phyloP scores from a whole-genome alignment of 2,329 filamentous ascomycete species.

The Pseudogymnoascus sp. region DNA sequence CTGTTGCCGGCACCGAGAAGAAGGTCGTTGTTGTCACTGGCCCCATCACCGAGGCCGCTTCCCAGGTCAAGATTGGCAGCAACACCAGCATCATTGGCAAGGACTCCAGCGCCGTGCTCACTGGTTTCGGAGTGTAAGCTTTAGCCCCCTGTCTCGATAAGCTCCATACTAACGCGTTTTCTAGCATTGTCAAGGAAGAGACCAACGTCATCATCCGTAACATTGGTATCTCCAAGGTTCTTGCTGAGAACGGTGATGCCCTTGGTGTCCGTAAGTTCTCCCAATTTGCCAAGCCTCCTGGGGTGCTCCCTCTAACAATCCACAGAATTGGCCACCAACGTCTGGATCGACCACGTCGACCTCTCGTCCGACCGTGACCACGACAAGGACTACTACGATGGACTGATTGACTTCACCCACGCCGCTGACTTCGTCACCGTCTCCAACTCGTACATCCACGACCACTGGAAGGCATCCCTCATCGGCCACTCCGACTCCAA shows the following conservation, averaged over 20 bases:
- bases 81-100: constrained; percentile 45
- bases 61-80: constrained; percentile 38
- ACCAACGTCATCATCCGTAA: constrained; percentile 57
- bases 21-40: constrained; percentile 40
- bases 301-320: constrained; percentile 5
- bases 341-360: constrained; percentile 63
- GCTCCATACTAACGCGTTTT: constrained; percentile 37
- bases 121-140: constrained; percentile 24
- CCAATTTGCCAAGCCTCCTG: neutral
- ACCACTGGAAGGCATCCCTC: constrained; percentile 55
- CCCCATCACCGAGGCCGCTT: constrained; percentile 33
- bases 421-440: constrained; percentile 53
- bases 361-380: constrained; percentile 50
- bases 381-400: constrained; percentile 64
- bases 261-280: constrained; percentile 43
- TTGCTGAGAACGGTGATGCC: constrained; percentile 49
- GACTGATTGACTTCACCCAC: constrained; percentile 56
- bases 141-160: neutral
- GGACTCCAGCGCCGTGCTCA: constrained; percentile 23
- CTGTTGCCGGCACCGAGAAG: constrained; percentile 38
- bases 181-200: constrained; percentile 41
- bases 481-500: constrained; percentile 55
- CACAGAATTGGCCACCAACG: constrained; percentile 42
- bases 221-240: constrained; percentile 49
- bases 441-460: constrained; percentile 43